Conservation (phyloP, 106 monocot species). For the Acorus calamus region DNA sequence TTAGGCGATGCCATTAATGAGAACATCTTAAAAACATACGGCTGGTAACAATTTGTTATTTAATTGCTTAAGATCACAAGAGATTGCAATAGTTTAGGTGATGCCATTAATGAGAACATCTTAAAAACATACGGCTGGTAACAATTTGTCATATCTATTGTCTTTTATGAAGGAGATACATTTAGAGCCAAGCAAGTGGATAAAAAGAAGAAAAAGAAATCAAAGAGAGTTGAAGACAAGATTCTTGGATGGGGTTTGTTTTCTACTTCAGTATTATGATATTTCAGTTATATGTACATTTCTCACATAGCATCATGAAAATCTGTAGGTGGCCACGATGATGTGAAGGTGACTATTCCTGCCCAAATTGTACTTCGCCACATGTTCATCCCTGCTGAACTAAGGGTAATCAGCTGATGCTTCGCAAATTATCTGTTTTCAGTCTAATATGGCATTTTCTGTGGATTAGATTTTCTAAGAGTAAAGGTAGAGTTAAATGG, state of each 20-base stretch:
- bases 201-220: conserved; percentile 84
- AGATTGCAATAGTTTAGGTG: too few species aligned
- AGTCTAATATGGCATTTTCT: too few species aligned
- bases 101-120: too few species aligned
- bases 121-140: neutral
- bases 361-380: conserved; percentile 57
- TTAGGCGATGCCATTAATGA: too few species aligned
- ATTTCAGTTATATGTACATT: too few species aligned
- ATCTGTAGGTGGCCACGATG: conserved; percentile 85
- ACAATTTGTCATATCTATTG: neutral
- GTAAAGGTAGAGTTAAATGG: too few species aligned
- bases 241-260: conserved; percentile 96
- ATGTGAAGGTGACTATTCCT: conserved; percentile 66
- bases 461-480: too few species aligned
- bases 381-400: conserved; percentile 90
- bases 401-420: conserved; percentile 46
- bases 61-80: too few species aligned
- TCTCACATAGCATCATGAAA: too few species aligned
- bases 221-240: conserved; percentile 88
- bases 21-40: too few species aligned
- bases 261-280: neutral
- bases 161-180: conserved; percentile 51
- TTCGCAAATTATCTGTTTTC: too few species aligned
- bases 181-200: conserved; percentile 74
- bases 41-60: too few species aligned